A percentile compares a stretch with the other conserved stretches of the same genome.
Conservation (phyloP, 148 eudicot genomes). For the Rhododendron griersonianum region DNA sequence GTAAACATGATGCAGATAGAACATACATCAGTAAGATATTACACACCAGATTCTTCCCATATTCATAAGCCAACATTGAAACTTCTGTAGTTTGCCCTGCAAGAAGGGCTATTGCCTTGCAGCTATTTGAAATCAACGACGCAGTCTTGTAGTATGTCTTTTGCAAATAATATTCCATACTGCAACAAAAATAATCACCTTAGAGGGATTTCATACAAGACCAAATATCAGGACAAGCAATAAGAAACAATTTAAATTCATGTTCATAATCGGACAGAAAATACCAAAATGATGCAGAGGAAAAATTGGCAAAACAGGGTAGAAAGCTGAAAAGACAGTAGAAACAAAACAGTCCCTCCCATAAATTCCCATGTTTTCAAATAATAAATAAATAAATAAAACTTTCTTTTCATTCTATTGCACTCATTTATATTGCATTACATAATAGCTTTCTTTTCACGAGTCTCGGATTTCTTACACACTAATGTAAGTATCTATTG, state of each 20-base stretch:
- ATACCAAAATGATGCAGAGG: not conserved
- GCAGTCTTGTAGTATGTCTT: constrained; percentile 95
- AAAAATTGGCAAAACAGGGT: not conserved
- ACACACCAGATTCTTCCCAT: constrained; percentile 91
- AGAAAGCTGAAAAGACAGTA: not conserved
- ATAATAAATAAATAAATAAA: too few species aligned
- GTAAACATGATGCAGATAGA: not conserved
- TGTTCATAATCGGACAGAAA: not conserved
- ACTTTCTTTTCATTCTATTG: not conserved
- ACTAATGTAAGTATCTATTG: not conserved
- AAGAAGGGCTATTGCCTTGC: constrained; percentile 92
- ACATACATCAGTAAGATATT: not conserved
- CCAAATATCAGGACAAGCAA: not conserved
- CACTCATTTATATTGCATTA: not conserved
- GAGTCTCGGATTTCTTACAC: not conserved
- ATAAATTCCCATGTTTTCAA: not conserved
- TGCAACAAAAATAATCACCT: constrained; percentile 23
- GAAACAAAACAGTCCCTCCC: not conserved
- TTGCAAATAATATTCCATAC: constrained; percentile 90
- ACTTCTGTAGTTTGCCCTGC: constrained; percentile 91
- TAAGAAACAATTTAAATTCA: not conserved
- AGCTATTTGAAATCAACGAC: constrained; percentile 88
- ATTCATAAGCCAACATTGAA: constrained; percentile 73
- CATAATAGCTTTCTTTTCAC: too few species aligned
- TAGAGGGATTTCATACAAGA: not conserved